Base-by-base conservation (phyloP, 2,329 filamentous ascomycete genomes). In the Sporothrix pallida region DNA sequence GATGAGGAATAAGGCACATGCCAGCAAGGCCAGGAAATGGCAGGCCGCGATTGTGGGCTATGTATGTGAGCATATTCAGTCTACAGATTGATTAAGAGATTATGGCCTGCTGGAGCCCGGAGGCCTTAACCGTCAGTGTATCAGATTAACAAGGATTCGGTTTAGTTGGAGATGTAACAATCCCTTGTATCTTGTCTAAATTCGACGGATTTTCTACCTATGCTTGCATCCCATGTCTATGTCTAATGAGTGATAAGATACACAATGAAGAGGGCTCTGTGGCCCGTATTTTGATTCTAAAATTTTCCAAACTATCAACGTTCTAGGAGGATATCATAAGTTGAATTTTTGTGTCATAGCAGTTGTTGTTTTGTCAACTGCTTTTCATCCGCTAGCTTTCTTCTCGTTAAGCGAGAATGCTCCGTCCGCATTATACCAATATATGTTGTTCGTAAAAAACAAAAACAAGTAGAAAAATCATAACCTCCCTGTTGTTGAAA, bases 401-500 rank as follows among this genome's bases (percentile, higher is more conserved):
- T 52, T 17, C 48, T 46, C 31, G 75, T 76, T 74, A 74, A 63
- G 73, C 71, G 69, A 73, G 72, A 71, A 42, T 26, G 71, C 72
- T 74, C 58, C 58, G 31, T 65, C 67, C 71, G 48, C 37, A 44
- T 58, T 60, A 67, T 70, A 20, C 46, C 13, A 31, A 26, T 70
- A 48, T 7, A 58, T 70, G 68, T 58, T 52, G 52, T 46, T 52
- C 37, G 63, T 20, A 48, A 63, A 48, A 48, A 48, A 17, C 56
- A 48, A 63, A 68, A 68, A 54, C 52, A 54, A 72, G 63, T 20
- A 44, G 26, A 26, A 50, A 72, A 62, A 52, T 52, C 44, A 70
- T 74, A 76, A 71, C 75, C 72, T 69, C 20, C 70, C 62, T 71
- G 79, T 80, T 80, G 79, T 80, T 80, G 79, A 80, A 80, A 80